A percentile compares a stretch with the other conserved stretches of the same genome.
Evolutionary conservation across 768 basidiomycete genomes (phyloP).

Genomic region (Cantharellus cinnabarinus): DNA sequence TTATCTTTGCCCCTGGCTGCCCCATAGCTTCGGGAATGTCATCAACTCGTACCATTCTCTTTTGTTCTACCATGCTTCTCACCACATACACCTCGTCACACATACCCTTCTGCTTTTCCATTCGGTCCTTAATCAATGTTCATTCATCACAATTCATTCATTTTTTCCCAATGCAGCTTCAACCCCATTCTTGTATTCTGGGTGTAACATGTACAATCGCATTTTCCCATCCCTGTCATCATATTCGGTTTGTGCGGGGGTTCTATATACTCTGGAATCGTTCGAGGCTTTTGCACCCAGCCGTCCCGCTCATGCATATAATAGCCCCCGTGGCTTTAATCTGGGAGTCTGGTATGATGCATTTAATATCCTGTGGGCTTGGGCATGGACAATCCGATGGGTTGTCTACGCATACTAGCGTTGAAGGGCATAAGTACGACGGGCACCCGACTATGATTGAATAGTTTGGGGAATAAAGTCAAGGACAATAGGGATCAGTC

Average conservation of each 20-base stretch:
- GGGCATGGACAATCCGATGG: conserved; percentile 8
- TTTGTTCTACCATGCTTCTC: too few relatives aligned
- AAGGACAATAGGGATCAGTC: not conserved
- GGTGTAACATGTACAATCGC: not conserved
- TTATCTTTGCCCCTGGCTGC: too few relatives aligned
- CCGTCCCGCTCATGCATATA: conserved; percentile 2
- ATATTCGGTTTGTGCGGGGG: too few relatives aligned
- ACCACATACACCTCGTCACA: too few relatives aligned
- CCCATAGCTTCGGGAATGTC: too few relatives aligned
- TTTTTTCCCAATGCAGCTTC: not conserved
- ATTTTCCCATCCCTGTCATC: not conserved
- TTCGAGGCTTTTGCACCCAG: not conserved
- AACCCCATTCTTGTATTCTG: not conserved
- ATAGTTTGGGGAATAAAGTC: not conserved
- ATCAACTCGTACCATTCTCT: too few relatives aligned
- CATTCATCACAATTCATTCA: too few relatives aligned
- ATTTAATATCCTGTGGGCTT: conserved; percentile 6
- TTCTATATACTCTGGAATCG: not conserved
- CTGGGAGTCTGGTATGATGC: conserved; percentile 6
- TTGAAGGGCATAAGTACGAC: conserved; percentile 5
- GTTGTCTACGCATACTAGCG: conserved; percentile 7
- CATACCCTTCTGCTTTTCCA: too few relatives aligned
- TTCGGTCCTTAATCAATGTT: too few relatives aligned
- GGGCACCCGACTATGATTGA: not conserved
- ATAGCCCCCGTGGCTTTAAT: conserved; percentile 3